Conservation (phyloP, 1,139 yeast species). For the Zygoascus meyerae region DNA sequence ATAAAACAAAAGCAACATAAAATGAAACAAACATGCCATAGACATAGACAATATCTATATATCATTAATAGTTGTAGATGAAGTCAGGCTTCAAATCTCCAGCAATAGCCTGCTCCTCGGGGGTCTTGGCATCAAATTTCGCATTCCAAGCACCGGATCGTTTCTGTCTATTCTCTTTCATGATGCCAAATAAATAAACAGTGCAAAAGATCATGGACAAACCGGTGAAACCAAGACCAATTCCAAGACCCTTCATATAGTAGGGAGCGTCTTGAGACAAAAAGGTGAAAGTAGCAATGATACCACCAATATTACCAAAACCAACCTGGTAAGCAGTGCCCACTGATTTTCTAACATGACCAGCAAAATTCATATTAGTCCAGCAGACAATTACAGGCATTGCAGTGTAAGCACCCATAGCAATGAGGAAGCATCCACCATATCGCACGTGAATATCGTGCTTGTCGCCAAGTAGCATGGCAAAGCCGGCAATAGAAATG, state of each 20-base stretch:
- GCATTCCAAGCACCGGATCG: slow-evolving; percentile 32
- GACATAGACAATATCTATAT: neutral
- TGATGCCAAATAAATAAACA: slow-evolving; percentile 40
- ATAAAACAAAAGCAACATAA: neutral
- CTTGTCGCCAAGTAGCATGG: slow-evolving; percentile 40
- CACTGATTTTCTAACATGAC: slow-evolving; percentile 64
- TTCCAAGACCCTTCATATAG: slow-evolving; percentile 52
- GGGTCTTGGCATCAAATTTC: slow-evolving; percentile 40
- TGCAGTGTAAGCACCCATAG: slow-evolving; percentile 60
- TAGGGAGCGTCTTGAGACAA: slow-evolving; percentile 52
- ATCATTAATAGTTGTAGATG: slow-evolving; percentile 15
- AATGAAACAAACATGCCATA: no score
- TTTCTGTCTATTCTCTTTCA: slow-evolving; percentile 34
- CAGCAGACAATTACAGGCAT: slow-evolving; percentile 77
- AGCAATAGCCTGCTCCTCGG: slow-evolving; percentile 43
- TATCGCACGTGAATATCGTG: slow-evolving; percentile 43
- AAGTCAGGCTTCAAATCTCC: slow-evolving; percentile 69
- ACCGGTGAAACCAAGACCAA: slow-evolving; percentile 48
- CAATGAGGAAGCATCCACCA: slow-evolving; percentile 66
- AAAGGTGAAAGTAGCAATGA: slow-evolving; percentile 61
- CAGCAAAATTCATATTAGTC: slow-evolving; percentile 62
- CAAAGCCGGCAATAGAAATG: slow-evolving; percentile 50
- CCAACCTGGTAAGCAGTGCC: slow-evolving; percentile 77
- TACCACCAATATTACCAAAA: slow-evolving; percentile 80
- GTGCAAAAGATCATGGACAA: slow-evolving; percentile 45